Conservation (phyloP, 495 filamentous ascomycete genomes). For the Daldinia decipiens region DNA sequence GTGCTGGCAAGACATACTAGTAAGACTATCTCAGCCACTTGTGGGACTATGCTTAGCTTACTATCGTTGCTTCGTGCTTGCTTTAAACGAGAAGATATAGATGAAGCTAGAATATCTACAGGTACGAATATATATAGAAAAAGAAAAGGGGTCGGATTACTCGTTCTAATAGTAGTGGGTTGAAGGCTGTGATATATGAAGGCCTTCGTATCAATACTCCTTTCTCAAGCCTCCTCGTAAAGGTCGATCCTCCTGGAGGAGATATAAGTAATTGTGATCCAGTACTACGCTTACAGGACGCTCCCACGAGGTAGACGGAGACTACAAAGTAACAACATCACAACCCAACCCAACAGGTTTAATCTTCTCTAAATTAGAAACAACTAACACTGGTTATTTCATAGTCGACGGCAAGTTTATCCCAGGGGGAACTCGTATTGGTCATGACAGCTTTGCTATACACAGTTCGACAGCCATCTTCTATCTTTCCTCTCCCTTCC, state of each 20-base stretch:
- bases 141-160: not conserved
- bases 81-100: not conserved
- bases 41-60: not conserved
- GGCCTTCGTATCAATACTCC: not conserved
- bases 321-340: too few relatives aligned
- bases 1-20: not conserved
- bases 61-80: not conserved
- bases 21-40: not conserved
- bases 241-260: not conserved
- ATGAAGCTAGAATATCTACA: not conserved
- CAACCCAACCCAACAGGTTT: not conserved
- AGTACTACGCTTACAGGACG: too few relatives aligned
- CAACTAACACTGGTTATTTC: too few relatives aligned
- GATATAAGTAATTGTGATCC: not conserved
- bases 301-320: too few relatives aligned
- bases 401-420: too few relatives aligned
- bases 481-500: not conserved
- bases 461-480: too few relatives aligned
- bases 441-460: too few relatives aligned
- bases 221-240: not conserved
- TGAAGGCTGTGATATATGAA: not conserved
- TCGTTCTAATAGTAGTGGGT: not conserved
- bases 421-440: too few relatives aligned
- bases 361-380: not conserved
- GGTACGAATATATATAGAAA: not conserved